These are phyloP conservation scores for Paecilomyces formosus DNA, from an alignment of 2,329 filamentous ascomycete genomes.

Conservation along the genomic window DNA sequence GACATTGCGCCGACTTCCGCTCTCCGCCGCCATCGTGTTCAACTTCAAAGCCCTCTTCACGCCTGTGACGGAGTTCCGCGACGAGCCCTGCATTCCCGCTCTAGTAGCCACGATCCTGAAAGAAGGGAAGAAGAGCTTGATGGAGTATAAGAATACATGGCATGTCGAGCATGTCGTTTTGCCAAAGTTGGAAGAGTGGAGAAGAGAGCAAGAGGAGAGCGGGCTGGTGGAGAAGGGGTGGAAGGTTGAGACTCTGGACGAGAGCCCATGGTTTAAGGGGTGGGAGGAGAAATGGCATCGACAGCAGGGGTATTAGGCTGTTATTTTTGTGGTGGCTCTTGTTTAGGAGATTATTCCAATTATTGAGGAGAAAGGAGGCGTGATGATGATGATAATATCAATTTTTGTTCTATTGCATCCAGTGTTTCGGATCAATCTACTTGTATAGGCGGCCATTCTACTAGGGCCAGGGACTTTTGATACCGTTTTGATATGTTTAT, in stretches of 20 bases:
- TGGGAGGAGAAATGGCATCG: slow-evolving; percentile 70
- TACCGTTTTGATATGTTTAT: neutral
- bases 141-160: slow-evolving; percentile 78
- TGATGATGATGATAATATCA: neutral
- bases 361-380: neutral
- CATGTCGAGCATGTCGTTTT: slow-evolving; percentile 68
- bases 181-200: slow-evolving; percentile 57
- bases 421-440: neutral
- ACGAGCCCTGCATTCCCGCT: slow-evolving; percentile 66
- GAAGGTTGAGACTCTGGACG: slow-evolving; percentile 62
- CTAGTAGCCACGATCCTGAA: slow-evolving; percentile 61
- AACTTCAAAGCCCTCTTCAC: slow-evolving; percentile 88
- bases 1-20: slow-evolving; percentile 68
- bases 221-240: slow-evolving; percentile 56
- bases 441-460: neutral
- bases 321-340: neutral
- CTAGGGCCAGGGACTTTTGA: neutral
- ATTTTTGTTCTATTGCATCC: neutral
- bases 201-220: slow-evolving; percentile 56
- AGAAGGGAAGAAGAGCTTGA: slow-evolving; percentile 61
- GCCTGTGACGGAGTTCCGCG: slow-evolving; percentile 58
- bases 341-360: too few species aligned
- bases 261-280: slow-evolving; percentile 67
- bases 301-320: slow-evolving; percentile 51
- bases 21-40: slow-evolving; percentile 71